These are phyloP conservation scores for Peronospora tabacina DNA, from an alignment of 352 stramenopile genomes.

Conservation along the genomic window DNA sequence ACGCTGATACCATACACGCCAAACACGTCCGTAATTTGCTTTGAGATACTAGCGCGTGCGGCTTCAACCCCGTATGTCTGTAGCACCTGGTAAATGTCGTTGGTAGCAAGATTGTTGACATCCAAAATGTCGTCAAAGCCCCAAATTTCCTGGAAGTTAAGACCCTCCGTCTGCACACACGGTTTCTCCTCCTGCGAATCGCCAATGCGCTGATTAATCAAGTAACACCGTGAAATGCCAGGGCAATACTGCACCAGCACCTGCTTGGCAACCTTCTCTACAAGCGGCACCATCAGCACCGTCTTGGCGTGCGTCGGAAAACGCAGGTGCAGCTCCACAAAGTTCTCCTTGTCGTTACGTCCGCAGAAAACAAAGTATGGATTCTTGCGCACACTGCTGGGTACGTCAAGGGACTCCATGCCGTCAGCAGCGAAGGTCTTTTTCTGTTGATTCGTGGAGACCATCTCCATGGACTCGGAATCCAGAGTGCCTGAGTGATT, in stretches of 20 bases:
- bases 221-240: slow-evolving; percentile 83
- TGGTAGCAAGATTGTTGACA: slow-evolving; percentile 93
- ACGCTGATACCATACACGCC: slow-evolving; percentile 99
- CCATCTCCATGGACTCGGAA: slow-evolving; percentile 37
- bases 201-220: slow-evolving; percentile 84
- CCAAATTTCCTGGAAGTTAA: slow-evolving; percentile 99
- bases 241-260: slow-evolving; percentile 84
- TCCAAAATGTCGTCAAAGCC: slow-evolving; percentile 87
- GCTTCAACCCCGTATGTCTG: slow-evolving; percentile 98
- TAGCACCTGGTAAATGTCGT: slow-evolving; percentile 97
- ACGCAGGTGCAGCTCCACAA: slow-evolving; percentile 76
- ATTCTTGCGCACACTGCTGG: slow-evolving; percentile 76
- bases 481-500: slow-evolving; percentile 22
- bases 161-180: slow-evolving; percentile 91
- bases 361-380: slow-evolving; percentile 81
- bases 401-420: slow-evolving; percentile 69
- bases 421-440: slow-evolving; percentile 43
- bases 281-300: slow-evolving; percentile 84
- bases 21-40: slow-evolving; percentile 99
- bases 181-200: slow-evolving; percentile 73
- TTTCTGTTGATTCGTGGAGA: slow-evolving; percentile 22
- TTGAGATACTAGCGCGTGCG: slow-evolving; percentile 93
- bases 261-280: slow-evolving; percentile 79
- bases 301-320: slow-evolving; percentile 87
- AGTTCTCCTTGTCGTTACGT: slow-evolving; percentile 72